Evolutionary conservation across 805 yeast genomes (phyloP).

Genomic region (Yarrowia sp.): DNA sequence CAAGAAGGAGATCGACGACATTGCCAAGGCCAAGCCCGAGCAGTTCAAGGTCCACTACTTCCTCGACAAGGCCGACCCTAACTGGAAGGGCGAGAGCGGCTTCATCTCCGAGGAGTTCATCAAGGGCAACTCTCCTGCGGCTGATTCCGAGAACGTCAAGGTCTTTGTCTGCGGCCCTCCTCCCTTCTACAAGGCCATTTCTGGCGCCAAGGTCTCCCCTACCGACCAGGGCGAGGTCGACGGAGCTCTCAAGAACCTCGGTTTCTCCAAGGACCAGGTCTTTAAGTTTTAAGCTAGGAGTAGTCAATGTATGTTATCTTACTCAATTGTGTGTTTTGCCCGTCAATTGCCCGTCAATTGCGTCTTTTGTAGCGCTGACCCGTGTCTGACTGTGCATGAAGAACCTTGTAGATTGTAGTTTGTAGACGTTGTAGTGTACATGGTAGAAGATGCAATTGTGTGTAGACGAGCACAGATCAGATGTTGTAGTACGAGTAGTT

Average conservation of each 20-base stretch:
- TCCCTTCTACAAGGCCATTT: conserved; percentile 78
- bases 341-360: not conserved
- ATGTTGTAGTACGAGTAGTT: too few species aligned
- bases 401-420: too few species aligned
- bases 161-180: conserved; percentile 97
- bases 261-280: conserved; percentile 81
- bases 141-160: conserved; percentile 62
- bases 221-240: conserved; percentile 91
- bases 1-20: conserved; percentile 68
- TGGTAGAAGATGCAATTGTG: too few species aligned
- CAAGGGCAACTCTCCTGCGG: conserved; percentile 57
- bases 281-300: conserved; percentile 68
- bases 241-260: conserved; percentile 85
- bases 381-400: not conserved
- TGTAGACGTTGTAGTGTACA: too few species aligned
- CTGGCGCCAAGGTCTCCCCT: conserved; percentile 83
- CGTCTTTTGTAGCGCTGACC: not conserved
- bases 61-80: conserved; percentile 58
- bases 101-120: conserved; percentile 75
- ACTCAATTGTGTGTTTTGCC: not conserved
- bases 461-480: too few species aligned
- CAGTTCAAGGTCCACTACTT: conserved; percentile 78
- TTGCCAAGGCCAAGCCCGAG: conserved; percentile 67
- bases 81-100: conserved; percentile 63
- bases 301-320: not conserved